Conservation (phyloP, 257 asterid genomes). For the Lithospermum erythrorhizon region DNA sequence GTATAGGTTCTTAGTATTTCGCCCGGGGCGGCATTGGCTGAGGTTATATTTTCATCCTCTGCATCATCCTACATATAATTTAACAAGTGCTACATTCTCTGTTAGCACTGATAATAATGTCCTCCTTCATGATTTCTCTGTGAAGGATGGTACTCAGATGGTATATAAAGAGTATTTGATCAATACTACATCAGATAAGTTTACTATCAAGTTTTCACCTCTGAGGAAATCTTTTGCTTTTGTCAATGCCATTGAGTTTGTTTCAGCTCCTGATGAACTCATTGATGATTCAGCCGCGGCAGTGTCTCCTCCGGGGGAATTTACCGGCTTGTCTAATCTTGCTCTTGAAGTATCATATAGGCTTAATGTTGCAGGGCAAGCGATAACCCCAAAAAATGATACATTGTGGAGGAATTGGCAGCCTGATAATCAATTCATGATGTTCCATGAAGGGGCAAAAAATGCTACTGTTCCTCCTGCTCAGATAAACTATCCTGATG, state of each 20-base stretch:
- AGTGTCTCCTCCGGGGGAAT: slow-evolving; percentile 38
- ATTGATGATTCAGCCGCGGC: slow-evolving; percentile 47
- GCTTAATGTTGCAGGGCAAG: slow-evolving; percentile 66
- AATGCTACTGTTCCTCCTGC: slow-evolving; percentile 42
- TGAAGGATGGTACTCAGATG: slow-evolving; percentile 23
- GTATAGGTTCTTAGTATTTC: slow-evolving; percentile 51
- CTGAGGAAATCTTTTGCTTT: slow-evolving; percentile 57
- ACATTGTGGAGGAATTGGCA: slow-evolving; percentile 65
- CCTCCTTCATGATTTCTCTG: slow-evolving; percentile 70
- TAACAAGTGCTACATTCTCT: slow-evolving; percentile 50
- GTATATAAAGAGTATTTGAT: slow-evolving; percentile 68
- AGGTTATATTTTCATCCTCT: slow-evolving; percentile 68
- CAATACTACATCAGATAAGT: slow-evolving; percentile 41
- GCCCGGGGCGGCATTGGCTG: slow-evolving; percentile 62
- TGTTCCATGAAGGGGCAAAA: slow-evolving; percentile 46
- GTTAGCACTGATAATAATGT: slow-evolving; percentile 46
- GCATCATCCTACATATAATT: slow-evolving; percentile 43
- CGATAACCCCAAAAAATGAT: slow-evolving; percentile 62
- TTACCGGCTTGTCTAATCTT: slow-evolving; percentile 25
- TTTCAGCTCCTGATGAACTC: slow-evolving; percentile 67
- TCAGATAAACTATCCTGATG: slow-evolving; percentile 33
- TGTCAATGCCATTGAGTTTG: slow-evolving; percentile 75
- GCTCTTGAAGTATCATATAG: slow-evolving; percentile 57
- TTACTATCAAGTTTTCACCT: slow-evolving; percentile 71
- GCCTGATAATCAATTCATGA: slow-evolving; percentile 32